Conservation (phyloP, 257 asterid genomes). For the Leptodermis oblonga region DNA sequence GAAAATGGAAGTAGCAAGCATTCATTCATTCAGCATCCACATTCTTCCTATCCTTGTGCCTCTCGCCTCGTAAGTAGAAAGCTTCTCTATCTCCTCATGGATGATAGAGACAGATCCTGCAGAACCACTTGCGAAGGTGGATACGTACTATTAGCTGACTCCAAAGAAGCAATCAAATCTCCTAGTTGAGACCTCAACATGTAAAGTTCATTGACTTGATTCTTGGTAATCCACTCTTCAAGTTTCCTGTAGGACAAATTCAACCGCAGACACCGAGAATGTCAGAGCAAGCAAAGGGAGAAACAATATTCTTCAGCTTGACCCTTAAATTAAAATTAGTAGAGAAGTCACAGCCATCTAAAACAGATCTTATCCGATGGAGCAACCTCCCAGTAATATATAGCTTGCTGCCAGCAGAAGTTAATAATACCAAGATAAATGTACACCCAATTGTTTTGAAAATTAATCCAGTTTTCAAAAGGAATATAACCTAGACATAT, state of each 20-base stretch:
- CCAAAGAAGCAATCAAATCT: conserved; percentile 47
- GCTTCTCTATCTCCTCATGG: conserved; percentile 45
- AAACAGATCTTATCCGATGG: not conserved
- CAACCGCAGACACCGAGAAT: not conserved
- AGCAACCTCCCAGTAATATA: not conserved
- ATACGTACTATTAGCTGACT: conserved; percentile 42
- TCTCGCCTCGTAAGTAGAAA: not conserved
- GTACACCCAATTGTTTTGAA: not conserved
- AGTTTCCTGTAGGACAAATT: conserved; percentile 33
- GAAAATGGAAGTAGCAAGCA: not conserved
- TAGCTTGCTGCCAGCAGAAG: not conserved
- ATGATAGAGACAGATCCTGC: conserved; percentile 64
- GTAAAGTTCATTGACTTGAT: conserved; percentile 78
- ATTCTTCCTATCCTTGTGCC: not conserved
- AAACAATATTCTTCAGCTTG: not conserved
- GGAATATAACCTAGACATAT: not conserved
- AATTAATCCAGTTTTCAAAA: not conserved
- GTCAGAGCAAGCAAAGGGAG: not conserved
- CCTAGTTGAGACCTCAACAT: conserved; percentile 74
- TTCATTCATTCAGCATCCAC: conserved; percentile 1
- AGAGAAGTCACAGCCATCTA: not conserved
- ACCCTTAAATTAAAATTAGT: not conserved
- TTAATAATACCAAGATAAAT: not conserved
- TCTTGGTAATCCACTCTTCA: conserved; percentile 59
- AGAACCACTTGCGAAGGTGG: conserved; percentile 58